Evolutionary conservation across 2,329 filamentous ascomycete genomes (phyloP).

Genomic region (Colletotrichum gigasporum): DNA sequence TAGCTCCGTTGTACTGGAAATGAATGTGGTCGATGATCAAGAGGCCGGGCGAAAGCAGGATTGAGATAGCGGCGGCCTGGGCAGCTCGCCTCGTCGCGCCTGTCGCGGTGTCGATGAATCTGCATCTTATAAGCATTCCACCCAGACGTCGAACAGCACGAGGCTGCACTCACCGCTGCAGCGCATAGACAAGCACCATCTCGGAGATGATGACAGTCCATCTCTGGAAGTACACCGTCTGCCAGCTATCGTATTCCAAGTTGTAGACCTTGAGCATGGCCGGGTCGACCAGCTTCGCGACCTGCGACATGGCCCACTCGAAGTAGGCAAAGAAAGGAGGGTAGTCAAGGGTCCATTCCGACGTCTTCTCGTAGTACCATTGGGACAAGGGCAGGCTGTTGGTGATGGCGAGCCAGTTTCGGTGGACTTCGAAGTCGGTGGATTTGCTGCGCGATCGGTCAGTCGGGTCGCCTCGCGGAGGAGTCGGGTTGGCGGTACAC

Average conservation of each 20-base stretch:
- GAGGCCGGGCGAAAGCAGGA: slow-evolving; percentile 90
- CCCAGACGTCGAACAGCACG: not conserved
- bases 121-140: slow-evolving; percentile 42
- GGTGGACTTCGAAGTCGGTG: slow-evolving; percentile 98
- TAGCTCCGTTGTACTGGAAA: slow-evolving; percentile 98
- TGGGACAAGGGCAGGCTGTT: slow-evolving; percentile 85
- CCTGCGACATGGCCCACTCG: slow-evolving; percentile 89
- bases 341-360: slow-evolving; percentile 99
- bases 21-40: slow-evolving; percentile 98
- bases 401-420: slow-evolving; percentile 98
- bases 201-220: slow-evolving; percentile 88
- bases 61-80: slow-evolving; percentile 87
- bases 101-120: slow-evolving; percentile 79
- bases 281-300: slow-evolving; percentile 80
- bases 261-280: slow-evolving; percentile 85
- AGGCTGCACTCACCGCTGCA: slow-evolving; percentile 68
- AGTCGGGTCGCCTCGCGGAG: slow-evolving; percentile 19
- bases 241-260: slow-evolving; percentile 88
- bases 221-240: slow-evolving; percentile 93
- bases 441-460: slow-evolving; percentile 76
- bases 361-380: slow-evolving; percentile 98
- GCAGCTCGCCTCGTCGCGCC: slow-evolving; percentile 75
- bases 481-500: slow-evolving; percentile 45
- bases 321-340: slow-evolving; percentile 98
- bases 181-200: slow-evolving; percentile 82